These are phyloP conservation scores for Scedosporium minutisporum DNA, from an alignment of 2,329 filamentous ascomycete genomes.

Conservation along the genomic window DNA sequence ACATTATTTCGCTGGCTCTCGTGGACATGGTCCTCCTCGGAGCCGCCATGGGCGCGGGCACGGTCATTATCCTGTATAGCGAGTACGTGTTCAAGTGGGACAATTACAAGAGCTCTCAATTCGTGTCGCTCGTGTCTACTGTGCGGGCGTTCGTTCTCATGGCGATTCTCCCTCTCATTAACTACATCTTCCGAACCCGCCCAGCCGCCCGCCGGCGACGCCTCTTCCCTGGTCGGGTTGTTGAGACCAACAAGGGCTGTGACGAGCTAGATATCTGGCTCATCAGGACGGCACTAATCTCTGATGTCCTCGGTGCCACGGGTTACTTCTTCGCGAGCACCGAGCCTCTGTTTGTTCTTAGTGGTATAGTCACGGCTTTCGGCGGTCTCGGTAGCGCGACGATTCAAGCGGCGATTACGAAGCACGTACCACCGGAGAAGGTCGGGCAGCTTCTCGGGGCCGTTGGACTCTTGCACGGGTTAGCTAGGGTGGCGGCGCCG, in stretches of 20 bases:
- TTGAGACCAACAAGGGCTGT: slow-evolving; percentile 54
- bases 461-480: slow-evolving; percentile 72
- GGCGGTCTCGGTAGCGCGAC: slow-evolving; percentile 82
- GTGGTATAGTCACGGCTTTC: slow-evolving; percentile 63
- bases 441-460: slow-evolving; percentile 86
- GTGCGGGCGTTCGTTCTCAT: slow-evolving; percentile 69
- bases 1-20: slow-evolving; percentile 70
- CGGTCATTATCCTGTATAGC: slow-evolving; percentile 77
- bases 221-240: slow-evolving; percentile 22
- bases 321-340: slow-evolving; percentile 62
- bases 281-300: slow-evolving; percentile 63
- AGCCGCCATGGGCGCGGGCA: slow-evolving; percentile 65
- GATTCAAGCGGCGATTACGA: slow-evolving; percentile 74
- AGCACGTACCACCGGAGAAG: slow-evolving; percentile 75
- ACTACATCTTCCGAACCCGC: slow-evolving; percentile 59
- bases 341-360: slow-evolving; percentile 56
- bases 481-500: slow-evolving; percentile 70
- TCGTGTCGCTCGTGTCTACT: slow-evolving; percentile 70
- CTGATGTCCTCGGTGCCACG: slow-evolving; percentile 65
- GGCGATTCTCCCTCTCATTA: slow-evolving; percentile 64
- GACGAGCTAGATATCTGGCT: slow-evolving; percentile 70
- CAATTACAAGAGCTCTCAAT: slow-evolving; percentile 68
- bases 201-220: slow-evolving; percentile 23
- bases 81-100: slow-evolving; percentile 75
- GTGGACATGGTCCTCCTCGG: slow-evolving; percentile 78